Percentiles rank a stretch among this genome's conserved stretches.
phyloP scores from a whole-genome alignment of 768 basidiomycete species.

The Nidularia pulvinata region DNA sequence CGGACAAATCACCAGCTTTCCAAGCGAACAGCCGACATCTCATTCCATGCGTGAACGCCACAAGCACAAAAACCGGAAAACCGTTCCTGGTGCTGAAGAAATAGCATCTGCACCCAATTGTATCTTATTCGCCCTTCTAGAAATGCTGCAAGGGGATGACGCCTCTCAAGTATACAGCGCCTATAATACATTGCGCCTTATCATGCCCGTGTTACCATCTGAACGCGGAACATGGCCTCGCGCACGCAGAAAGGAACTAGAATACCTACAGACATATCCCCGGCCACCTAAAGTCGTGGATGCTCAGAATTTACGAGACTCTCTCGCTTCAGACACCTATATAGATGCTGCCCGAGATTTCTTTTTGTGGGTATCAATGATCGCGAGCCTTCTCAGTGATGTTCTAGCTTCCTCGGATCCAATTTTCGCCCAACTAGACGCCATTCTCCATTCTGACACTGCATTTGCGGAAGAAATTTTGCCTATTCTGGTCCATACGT shows the following conservation, averaged over 20 bases:
- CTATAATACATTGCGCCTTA: conserved; percentile 63
- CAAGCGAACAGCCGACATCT: conserved; percentile 43
- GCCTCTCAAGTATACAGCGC: conserved; percentile 52
- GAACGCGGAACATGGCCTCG: conserved; percentile 19
- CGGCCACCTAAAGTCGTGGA: conserved; percentile 27
- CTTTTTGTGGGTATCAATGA: conserved; percentile 56
- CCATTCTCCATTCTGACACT: conserved; percentile 54
- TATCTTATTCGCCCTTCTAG: conserved; percentile 52
- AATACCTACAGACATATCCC: conserved; percentile 46
- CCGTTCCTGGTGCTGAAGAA: conserved; percentile 7
- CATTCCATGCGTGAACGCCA: conserved; percentile 42
- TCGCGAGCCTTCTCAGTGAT: conserved; percentile 60
- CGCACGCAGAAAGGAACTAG: conserved; percentile 39
- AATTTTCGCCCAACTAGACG: conserved; percentile 70
- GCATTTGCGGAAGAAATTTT: conserved; percentile 67
- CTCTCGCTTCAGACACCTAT: conserved; percentile 27
- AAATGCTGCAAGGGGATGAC: conserved; percentile 54
- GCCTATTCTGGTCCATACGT: conserved; percentile 73
- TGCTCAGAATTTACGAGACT: conserved; percentile 32
- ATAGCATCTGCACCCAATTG: conserved; percentile 39
- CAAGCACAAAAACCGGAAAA: conserved; percentile 15
- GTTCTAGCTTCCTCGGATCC: conserved; percentile 48
- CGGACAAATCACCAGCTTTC: conserved; percentile 64
- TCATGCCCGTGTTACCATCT: conserved; percentile 41
- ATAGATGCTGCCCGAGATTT: conserved; percentile 49